Evolutionary conservation across 768 basidiomycete genomes (phyloP), one percentile per base, ranked within the genome.

Genomic region (Boletus barrowsii): DNA sequence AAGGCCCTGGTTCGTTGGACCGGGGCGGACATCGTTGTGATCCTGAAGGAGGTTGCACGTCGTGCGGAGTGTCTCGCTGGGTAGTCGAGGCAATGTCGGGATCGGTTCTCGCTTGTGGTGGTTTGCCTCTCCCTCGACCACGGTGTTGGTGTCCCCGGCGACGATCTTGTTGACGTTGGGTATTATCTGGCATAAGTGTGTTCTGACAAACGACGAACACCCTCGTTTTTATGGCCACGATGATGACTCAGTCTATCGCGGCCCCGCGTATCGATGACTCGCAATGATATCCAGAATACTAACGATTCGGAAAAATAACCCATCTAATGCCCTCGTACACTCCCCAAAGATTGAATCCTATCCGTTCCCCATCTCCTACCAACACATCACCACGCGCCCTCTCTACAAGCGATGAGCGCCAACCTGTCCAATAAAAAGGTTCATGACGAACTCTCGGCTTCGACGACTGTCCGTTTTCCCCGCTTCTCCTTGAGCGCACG

Each of bases 401-500:
- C 49, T 64, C 65, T 69, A 24, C 44, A 33, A 13, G 13, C 42
- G 36, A 58, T 68, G 56, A 65, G 64, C 36, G 13, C 37, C 10
- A 37, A 17, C 42, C 24, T 36, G 32, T 41, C 22, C 26, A 20
- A 35, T 22, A 33, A 33, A 41, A 17, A 43, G 13, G 70, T 71
- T 74, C 74, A 54, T 71, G 64, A 62, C 73, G 62, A 54, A 81
- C 61, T 61, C 62, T 75, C 64, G 71, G 55, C 60, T 67, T 70
- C 57, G 75, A 60, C 57, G 56, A 67, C 36, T 65, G 62, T 58
- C 13, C 70, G 60, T 36, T 35, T 48, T 6, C 62, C 65, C 39
- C 72, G 75, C 62, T 82, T 87, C 68, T 72, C 73, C 63, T 72
- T 68, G 59, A 91, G 68, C 11, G 73, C 62, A 57, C 75, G 73